Percentiles rank a stretch among this genome's conserved stretches.
phyloP scores from a whole-genome alignment of 352 stramenopile species.

The Labyrinthula sp. region DNA sequence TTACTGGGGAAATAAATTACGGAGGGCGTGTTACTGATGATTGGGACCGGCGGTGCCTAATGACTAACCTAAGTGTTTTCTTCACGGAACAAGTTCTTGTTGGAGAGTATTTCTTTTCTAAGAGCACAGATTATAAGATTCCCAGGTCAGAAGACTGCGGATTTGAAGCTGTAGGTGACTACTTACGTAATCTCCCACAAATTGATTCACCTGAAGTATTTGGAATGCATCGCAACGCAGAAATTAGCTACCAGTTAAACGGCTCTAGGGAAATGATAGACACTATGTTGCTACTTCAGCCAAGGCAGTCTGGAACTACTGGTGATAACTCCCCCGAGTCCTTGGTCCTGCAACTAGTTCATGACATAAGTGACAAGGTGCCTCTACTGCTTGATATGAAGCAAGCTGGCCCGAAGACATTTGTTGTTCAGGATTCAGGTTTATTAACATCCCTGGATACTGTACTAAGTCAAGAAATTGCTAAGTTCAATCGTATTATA shows the following conservation, averaged over 20 bases:
- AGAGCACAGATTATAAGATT: constrained; percentile 60
- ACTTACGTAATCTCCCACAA: constrained; percentile 52
- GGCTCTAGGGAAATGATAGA: constrained; percentile 61
- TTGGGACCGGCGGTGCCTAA: constrained; percentile 71
- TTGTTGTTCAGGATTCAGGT: constrained; percentile 59
- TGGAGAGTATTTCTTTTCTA: constrained; percentile 58
- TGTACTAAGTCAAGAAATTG: constrained; percentile 68
- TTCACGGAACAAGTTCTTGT: constrained; percentile 56
- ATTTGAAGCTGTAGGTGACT: constrained; percentile 44
- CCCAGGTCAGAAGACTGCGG: constrained; percentile 36
- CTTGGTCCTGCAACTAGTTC: constrained; percentile 41
- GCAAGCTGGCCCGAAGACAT: constrained; percentile 62
- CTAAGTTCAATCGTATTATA: constrained; percentile 74
- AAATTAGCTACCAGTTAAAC: constrained; percentile 70
- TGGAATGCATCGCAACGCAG: constrained; percentile 83
- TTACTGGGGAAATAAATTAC: constrained; percentile 83
- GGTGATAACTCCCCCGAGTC: constrained; percentile 31
- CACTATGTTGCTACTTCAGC: constrained; percentile 64
- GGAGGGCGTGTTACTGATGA: constrained; percentile 79
- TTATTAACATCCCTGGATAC: constrained; percentile 76
- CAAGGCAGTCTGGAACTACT: constrained; percentile 43
- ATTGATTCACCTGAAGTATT: constrained; percentile 75
- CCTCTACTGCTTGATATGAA: constrained; percentile 54
- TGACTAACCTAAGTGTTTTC: constrained; percentile 70
- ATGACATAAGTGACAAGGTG: constrained; percentile 39